A percentile compares a stretch with the other conserved stretches of the same genome.
Conservation (phyloP, 768 basidiomycete genomes). For the Cubamyces sp. region DNA sequence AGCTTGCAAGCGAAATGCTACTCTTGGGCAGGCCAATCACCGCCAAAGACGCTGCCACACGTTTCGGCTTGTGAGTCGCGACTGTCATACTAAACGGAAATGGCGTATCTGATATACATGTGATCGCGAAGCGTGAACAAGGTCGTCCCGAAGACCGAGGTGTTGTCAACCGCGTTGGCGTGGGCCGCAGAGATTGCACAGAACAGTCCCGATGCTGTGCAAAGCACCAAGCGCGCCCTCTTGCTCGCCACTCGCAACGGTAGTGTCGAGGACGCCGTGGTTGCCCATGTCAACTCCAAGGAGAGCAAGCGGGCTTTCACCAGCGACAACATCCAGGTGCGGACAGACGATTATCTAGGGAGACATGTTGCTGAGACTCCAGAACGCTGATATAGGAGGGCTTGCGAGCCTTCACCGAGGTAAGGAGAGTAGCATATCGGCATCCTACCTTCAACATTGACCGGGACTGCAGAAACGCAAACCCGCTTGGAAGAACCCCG, state of each 20-base stretch:
- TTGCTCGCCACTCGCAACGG: constrained; percentile 53
- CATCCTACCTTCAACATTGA: background rate
- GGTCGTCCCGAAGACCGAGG: constrained; percentile 58
- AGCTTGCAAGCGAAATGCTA: constrained; percentile 79
- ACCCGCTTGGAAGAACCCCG: constrained; percentile 60
- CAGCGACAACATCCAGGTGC: constrained; percentile 72
- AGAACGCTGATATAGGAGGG: constrained; percentile 55
- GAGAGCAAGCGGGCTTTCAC: constrained; percentile 58
- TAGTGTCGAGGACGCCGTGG: constrained; percentile 55
- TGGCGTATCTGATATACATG: background rate
- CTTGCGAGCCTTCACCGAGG: constrained; percentile 68
- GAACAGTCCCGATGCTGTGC: constrained; percentile 82
- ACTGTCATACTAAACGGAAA: constrained; percentile 3
- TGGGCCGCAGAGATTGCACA: constrained; percentile 59
- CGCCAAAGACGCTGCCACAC: constrained; percentile 66
- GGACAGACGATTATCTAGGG: constrained; percentile 13
- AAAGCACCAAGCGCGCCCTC: constrained; percentile 74
- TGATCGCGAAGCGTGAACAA: constrained; percentile 60
- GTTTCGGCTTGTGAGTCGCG: constrained; percentile 71
- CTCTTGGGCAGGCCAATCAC: constrained; percentile 70
- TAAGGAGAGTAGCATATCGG: constrained; percentile 34
- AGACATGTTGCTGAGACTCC: background rate
- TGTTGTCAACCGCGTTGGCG: constrained; percentile 63
- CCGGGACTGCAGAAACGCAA: constrained; percentile 43
- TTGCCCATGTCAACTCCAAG: constrained; percentile 47